phyloP scores from a whole-genome alignment of 108 stramenopile species.

The Cyclotella distinguenda region DNA sequence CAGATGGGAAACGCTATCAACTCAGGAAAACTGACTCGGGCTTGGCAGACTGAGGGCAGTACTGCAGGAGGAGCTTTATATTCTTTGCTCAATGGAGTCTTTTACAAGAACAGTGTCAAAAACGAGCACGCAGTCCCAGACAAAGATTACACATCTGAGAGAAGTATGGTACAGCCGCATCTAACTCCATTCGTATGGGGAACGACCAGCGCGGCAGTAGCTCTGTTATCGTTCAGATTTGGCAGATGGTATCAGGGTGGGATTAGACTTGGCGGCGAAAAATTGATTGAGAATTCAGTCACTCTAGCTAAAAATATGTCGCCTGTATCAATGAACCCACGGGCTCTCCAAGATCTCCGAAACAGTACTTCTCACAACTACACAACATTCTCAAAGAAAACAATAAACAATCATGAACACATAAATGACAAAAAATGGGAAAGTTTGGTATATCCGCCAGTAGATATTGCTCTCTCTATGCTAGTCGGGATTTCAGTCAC shows the following conservation, averaged over 20 bases:
- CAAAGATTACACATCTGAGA: constrained; percentile 23
- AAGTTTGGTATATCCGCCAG: constrained; percentile 10
- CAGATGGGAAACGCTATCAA: constrained; percentile 26
- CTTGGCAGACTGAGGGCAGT: constrained; percentile 9
- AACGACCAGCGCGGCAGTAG: constrained; percentile 8
- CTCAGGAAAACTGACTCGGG: constrained; percentile 24
- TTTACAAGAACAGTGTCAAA: background rate
- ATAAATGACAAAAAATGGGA: constrained; percentile 3
- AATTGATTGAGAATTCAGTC: background rate
- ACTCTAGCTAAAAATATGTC: background rate
- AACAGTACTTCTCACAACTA: constrained; percentile 3
- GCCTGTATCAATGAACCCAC: background rate
- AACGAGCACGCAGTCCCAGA: background rate
- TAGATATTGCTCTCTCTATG: constrained; percentile 33
- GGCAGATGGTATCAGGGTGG: constrained; percentile 33
- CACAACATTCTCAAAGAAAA: background rate
- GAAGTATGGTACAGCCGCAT: constrained; percentile 20
- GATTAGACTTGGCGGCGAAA: background rate
- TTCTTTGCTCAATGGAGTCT: background rate
- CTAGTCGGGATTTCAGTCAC: constrained; percentile 32
- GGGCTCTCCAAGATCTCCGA: constrained; percentile 10
- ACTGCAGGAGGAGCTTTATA: background rate
- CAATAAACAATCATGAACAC: background rate
- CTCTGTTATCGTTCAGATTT: constrained; percentile 29
- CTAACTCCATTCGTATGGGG: constrained; percentile 40